Base-by-base conservation (phyloP, 2,329 filamentous ascomycete species). In the Penicillium oxalicum region DNA sequence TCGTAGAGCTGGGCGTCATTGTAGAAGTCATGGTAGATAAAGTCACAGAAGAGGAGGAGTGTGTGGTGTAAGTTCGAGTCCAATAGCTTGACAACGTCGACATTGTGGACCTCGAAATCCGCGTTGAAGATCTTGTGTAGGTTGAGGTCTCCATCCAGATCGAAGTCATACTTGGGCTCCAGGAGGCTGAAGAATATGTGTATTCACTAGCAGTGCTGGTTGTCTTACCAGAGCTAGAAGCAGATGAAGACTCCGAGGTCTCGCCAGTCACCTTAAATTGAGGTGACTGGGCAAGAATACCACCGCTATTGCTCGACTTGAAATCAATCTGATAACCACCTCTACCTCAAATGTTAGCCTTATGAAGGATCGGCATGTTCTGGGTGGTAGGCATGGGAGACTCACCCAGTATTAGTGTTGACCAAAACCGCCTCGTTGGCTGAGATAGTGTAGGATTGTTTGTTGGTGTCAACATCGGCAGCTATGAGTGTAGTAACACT, bases 311-410 rank as follows among this genome's bases (percentile, higher is more conserved):
- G 12, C 64, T 63, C 43, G 69, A 67, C 47, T 70, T 44, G 48
- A 72, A 61, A 58, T 74, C 72, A 64, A 74, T 62, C 49, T 71
- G 70, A 58, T 72, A 74, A 42, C 64, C 67, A 41, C 68, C 68
- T 37, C 53, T 53, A 5, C 13, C 9, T 24, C 25, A 1, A 6
- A 34, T 26, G 12, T n/a, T 8, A 36, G 37, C 6, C 24, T 11
- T 12, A 6, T 26, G 6, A 13, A 13, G 7, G 33, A 12, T 13
- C 12, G 1, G 12, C 18, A 18, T 18, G 18, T 18, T 18, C 18
- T 18, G 12, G 27, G 12, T 24, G 8, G 12, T 4, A 36, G 39
- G 24, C 9, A 5, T 8, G 5, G 2, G 51, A 24, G 11, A 27
- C 59, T 4, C 56, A 60, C 64, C 65, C 66, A 35, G 53, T 50